Conservation (phyloP, 139 green algal genomes). For the Chlamydomonas incerta region DNA sequence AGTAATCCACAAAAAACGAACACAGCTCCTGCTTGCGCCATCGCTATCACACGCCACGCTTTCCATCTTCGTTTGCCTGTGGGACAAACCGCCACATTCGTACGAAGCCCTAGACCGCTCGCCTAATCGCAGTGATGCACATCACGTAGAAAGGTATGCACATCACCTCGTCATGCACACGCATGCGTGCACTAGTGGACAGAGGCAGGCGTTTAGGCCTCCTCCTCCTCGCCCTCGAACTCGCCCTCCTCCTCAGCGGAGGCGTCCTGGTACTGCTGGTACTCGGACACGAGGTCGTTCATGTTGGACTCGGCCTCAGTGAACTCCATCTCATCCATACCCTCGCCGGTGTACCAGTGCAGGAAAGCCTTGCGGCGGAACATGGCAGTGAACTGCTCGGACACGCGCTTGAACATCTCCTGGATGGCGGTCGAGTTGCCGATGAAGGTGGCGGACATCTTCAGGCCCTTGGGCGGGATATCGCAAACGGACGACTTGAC, state of each 20-base stretch:
- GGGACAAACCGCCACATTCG: no score
- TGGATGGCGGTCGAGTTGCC: conserved; percentile 96
- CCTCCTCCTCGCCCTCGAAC: conserved; percentile 46
- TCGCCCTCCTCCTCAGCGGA: conserved; percentile 93
- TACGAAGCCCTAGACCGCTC: no score
- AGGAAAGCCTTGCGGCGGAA: conserved; percentile 99
- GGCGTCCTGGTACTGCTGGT: conserved; percentile 99
- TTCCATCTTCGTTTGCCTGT: no score
- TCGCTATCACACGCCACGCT: no score
- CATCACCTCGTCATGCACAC: no score
- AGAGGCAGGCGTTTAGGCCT: neutral
- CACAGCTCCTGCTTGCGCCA: no score
- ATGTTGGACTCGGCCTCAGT: conserved; percentile 99
- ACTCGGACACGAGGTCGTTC: conserved; percentile 96
- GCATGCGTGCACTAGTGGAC: no score
- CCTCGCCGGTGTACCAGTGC: conserved; percentile 99
- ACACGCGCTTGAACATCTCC: conserved; percentile 95
- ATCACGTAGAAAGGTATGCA: no score
- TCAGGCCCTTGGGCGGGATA: conserved; percentile 97
- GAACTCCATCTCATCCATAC: conserved; percentile 99
- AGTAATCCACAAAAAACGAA: no score
- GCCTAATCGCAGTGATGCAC: no score
- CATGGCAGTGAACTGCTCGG: conserved; percentile 99
- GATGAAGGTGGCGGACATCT: conserved; percentile 98
- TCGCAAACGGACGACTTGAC: conserved; percentile 97